A percentile compares a stretch with the other conserved stretches of the same genome.
These are phyloP conservation scores for Cytospora piceae DNA, from an alignment of 2,329 filamentous ascomycete genomes.

Conservation along the genomic window DNA sequence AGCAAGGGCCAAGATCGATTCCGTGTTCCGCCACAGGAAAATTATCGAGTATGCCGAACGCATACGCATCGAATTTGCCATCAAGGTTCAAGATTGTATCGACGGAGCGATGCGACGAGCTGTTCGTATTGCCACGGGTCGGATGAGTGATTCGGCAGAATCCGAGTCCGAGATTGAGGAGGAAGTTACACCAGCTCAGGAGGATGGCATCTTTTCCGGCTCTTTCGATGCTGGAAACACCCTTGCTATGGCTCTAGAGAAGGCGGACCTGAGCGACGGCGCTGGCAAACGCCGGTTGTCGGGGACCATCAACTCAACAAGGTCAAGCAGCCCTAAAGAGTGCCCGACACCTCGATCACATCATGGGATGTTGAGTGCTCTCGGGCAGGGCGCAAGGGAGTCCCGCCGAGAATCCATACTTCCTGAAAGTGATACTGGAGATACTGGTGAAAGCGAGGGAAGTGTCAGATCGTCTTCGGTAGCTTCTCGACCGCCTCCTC, in stretches of 20 bases:
- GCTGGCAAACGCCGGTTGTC: slow-evolving; percentile 50
- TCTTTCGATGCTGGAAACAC: slow-evolving; percentile 63
- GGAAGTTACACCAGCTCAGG: slow-evolving; percentile 49
- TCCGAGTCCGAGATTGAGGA: slow-evolving; percentile 57
- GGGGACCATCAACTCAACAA: slow-evolving; percentile 73
- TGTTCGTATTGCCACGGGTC: slow-evolving; percentile 81
- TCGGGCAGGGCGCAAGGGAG: slow-evolving; percentile 59
- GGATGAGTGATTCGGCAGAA: slow-evolving; percentile 76
- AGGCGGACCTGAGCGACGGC: slow-evolving; percentile 46
- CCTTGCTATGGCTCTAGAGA: slow-evolving; percentile 58
- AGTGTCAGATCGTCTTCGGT: slow-evolving; percentile 82
- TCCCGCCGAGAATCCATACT: slow-evolving; percentile 79
- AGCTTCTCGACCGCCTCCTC: slow-evolving; percentile 66
- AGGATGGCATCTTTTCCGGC: slow-evolving; percentile 59
- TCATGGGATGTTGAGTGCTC: slow-evolving; percentile 61
- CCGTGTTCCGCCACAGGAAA: slow-evolving; percentile 85
- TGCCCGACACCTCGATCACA: slow-evolving; percentile 90
- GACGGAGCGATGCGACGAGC: slow-evolving; percentile 90
- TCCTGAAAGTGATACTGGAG: slow-evolving; percentile 81
- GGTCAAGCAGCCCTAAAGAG: slow-evolving; percentile 88
- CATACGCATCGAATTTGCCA: slow-evolving; percentile 90
- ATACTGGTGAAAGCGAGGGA: slow-evolving; percentile 83
- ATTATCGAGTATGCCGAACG: slow-evolving; percentile 96
- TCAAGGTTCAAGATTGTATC: slow-evolving; percentile 94
- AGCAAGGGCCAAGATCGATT: slow-evolving; percentile 87